Evolutionary conservation across 306 rosid species (phyloP).

Genomic region (Cicer yamashitae): DNA sequence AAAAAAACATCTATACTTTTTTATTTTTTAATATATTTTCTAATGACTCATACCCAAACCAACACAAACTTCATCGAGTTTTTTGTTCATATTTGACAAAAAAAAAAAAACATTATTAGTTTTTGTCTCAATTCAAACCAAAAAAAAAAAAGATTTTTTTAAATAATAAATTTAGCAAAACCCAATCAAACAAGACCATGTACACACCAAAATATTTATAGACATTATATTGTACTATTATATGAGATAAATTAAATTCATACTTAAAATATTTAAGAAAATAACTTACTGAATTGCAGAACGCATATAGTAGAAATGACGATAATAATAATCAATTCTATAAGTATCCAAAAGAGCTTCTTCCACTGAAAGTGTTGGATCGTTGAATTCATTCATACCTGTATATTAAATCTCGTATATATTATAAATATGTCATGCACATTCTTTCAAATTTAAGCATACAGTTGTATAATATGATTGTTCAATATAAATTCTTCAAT

Average conservation of each 20-base stretch:
- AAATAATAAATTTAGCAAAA: no score
- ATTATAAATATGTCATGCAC: background rate
- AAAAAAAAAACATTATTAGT: no score
- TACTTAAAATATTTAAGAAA: background rate
- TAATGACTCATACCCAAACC: no score
- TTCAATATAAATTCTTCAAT: background rate
- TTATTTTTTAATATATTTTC: no score
- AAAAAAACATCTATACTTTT: no score
- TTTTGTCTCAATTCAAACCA: no score
- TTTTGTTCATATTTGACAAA: no score
- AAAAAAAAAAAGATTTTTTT: no score
- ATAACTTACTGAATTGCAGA: conserved; percentile 54
- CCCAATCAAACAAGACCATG: no score
- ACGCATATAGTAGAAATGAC: conserved; percentile 55
- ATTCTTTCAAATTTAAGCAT: background rate
- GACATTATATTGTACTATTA: no score
- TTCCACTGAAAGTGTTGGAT: conserved; percentile 45
- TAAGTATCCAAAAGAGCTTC: conserved; percentile 52
- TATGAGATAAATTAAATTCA: background rate
- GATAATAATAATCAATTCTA: conserved; percentile 54
- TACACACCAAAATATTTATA: no score
- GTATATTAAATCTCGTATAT: background rate
- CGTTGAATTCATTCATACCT: conserved; percentile 60
- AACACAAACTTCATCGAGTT: no score
- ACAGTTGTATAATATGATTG: background rate